A percentile compares a stretch with the other conserved stretches of the same genome.
Conservation (phyloP, 176 grass and related monocot genomes). For the Pontederia paniculata region DNA sequence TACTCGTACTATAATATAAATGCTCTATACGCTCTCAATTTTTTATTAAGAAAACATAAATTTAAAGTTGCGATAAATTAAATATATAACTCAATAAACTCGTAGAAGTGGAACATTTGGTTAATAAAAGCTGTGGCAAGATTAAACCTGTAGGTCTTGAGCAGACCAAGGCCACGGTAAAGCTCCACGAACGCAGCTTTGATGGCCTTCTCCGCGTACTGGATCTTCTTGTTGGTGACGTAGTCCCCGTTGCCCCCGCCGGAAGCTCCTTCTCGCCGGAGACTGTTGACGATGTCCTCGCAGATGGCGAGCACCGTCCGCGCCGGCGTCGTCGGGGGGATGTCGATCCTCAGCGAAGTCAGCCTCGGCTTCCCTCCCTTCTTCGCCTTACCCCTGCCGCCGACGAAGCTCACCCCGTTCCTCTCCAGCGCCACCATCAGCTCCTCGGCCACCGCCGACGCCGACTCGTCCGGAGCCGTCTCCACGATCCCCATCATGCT, state of each 20-base stretch:
- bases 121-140: not conserved
- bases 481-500: conserved; percentile 19
- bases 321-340: conserved; percentile 57
- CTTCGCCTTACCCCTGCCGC: conserved; percentile 41
- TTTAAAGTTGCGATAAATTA: no score
- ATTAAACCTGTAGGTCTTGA: conserved; percentile 79
- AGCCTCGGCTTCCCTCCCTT: conserved; percentile 32
- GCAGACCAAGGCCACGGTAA: conserved; percentile 63
- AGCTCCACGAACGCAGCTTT: conserved; percentile 69
- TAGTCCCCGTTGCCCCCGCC: conserved; percentile 32
- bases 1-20: no score
- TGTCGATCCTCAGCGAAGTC: conserved; percentile 63
- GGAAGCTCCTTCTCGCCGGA: conserved; percentile 55
- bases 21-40: no score
- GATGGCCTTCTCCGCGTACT: conserved; percentile 94
- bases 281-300: conserved; percentile 74
- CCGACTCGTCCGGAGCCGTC: conserved; percentile 34
- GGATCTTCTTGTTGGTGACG: conserved; percentile 79
- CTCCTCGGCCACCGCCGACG: conserved; percentile 45
- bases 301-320: conserved; percentile 60
- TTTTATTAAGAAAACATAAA: no score
- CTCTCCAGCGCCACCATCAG: conserved; percentile 86
- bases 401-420: conserved; percentile 71
- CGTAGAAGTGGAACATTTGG: no score
- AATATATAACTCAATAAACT: no score